Conservation (phyloP, 805 yeast genomes). For the Ogataea pilisensis region DNA sequence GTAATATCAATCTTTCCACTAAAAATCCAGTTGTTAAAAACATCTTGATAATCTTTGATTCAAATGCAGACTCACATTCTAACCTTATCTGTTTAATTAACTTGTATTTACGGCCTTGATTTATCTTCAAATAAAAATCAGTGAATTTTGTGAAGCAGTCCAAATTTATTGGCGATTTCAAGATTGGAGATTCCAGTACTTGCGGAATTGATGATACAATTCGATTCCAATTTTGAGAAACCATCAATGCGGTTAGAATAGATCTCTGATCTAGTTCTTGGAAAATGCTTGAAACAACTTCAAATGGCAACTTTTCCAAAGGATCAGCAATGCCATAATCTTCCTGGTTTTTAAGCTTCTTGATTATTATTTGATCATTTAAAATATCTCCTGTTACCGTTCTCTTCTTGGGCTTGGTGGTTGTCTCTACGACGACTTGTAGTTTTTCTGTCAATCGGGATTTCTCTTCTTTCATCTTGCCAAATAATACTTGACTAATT, state of each 20-base stretch:
- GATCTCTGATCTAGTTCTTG: conserved; percentile 12
- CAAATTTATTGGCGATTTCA: conserved; percentile 7
- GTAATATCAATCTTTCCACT: conserved; percentile 4
- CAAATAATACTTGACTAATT: conserved; percentile 33
- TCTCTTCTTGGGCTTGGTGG: conserved; percentile 5
- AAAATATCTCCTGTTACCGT: too few species aligned
- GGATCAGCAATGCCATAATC: conserved; percentile 17
- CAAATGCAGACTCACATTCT: conserved; percentile 10
- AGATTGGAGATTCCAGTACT: conserved; percentile 9
- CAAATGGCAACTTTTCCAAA: conserved; percentile 22
- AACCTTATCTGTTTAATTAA: conserved; percentile 6
- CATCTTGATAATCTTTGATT: conserved; percentile 13
- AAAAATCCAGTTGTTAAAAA: conserved; percentile 10
- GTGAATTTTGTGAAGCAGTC: conserved; percentile 15
- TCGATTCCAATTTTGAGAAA: conserved; percentile 17
- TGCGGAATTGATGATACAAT: conserved; percentile 8
- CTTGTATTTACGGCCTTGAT: conserved; percentile 7
- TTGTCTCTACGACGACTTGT: neutral
- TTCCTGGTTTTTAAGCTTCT: neutral
- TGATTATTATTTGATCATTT: neutral
- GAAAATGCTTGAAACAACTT: conserved; percentile 15
- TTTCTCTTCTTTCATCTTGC: conserved; percentile 20
- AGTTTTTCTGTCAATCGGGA: conserved; percentile 3
- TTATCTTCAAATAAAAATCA: conserved; percentile 8
- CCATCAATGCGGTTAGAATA: conserved; percentile 13